Conservation (phyloP, 306 rosid species). For the Malus orientalis region DNA sequence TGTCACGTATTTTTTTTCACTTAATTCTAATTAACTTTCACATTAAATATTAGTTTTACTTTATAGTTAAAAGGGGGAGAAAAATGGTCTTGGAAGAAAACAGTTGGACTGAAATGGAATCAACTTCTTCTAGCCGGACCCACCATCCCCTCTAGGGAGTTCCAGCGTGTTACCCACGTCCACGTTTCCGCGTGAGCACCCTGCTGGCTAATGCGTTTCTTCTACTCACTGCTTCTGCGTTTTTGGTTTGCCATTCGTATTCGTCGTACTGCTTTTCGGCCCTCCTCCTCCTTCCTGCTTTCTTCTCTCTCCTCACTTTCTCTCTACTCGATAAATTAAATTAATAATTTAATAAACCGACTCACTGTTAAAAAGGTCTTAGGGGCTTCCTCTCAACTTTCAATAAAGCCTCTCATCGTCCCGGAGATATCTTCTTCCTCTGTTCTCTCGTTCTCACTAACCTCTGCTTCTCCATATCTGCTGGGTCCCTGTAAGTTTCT, state of each 20-base stretch:
- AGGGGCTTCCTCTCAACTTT: neutral
- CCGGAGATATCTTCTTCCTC: neutral
- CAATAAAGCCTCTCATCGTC: neutral
- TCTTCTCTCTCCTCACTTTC: neutral
- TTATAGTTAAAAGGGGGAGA: no score
- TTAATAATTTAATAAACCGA: neutral
- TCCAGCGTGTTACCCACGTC: neutral
- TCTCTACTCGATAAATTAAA: neutral
- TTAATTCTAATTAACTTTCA: no score
- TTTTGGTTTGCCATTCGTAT: neutral
- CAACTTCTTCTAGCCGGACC: neutral
- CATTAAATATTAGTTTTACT: accelerated
- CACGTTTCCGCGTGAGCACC: neutral
- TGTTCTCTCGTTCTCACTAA: neutral
- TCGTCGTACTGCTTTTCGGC: neutral
- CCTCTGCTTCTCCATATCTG: neutral
- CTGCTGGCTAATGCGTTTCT: neutral
- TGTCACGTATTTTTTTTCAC: accelerated
- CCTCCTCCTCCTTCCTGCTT: neutral
- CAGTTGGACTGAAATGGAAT: neutral
- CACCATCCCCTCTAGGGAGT: neutral
- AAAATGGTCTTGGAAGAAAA: no score
- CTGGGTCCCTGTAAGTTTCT: constrained; percentile 10
- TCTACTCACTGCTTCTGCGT: neutral
- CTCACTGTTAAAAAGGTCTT: neutral